phyloP scores from a whole-genome alignment of 352 stramenopile genomes.

The Pythium sukuiense region DNA sequence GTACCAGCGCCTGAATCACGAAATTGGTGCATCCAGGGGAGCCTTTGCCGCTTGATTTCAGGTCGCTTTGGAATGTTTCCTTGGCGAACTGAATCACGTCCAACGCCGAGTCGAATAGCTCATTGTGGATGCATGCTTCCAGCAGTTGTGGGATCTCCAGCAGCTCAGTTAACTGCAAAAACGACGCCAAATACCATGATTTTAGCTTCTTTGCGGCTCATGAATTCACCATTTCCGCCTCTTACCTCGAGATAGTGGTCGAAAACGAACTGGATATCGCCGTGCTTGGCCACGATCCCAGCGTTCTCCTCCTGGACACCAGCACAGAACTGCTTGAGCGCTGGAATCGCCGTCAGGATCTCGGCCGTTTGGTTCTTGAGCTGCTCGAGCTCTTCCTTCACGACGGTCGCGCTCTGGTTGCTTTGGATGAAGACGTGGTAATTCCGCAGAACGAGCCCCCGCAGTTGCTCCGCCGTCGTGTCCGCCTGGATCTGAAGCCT shows the following conservation, averaged over 20 bases:
- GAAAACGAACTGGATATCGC: slow-evolving; percentile 89
- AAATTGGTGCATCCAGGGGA: slow-evolving; percentile 37
- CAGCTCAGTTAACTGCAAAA: slow-evolving; percentile 91
- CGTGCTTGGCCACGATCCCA: slow-evolving; percentile 64
- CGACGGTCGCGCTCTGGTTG: slow-evolving; percentile 81
- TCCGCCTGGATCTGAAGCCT: slow-evolving; percentile 82
- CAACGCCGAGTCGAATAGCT: slow-evolving; percentile 95
- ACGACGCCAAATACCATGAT: slow-evolving; percentile 11
- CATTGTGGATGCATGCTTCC: slow-evolving; percentile 96
- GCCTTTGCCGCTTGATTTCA: slow-evolving; percentile 15
- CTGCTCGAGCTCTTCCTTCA: slow-evolving; percentile 72
- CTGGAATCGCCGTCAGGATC: slow-evolving; percentile 51
- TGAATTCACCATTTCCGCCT: neutral
- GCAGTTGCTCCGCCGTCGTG: slow-evolving; percentile 71
- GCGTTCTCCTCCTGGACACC: slow-evolving; percentile 55
- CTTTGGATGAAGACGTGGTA: slow-evolving; percentile 92
- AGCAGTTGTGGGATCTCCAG: slow-evolving; percentile 97
- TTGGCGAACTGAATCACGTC: slow-evolving; percentile 94
- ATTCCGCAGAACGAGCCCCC: slow-evolving; percentile 83
- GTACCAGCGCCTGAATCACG: slow-evolving; percentile 62
- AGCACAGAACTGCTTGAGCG: slow-evolving; percentile 54
- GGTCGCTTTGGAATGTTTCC: slow-evolving; percentile 56
- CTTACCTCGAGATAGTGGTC: slow-evolving; percentile 84
- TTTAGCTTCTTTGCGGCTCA: neutral
- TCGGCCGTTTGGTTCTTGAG: slow-evolving; percentile 68